Base-by-base conservation (phyloP, 257 asterid species). In the Petrea volubilis region DNA sequence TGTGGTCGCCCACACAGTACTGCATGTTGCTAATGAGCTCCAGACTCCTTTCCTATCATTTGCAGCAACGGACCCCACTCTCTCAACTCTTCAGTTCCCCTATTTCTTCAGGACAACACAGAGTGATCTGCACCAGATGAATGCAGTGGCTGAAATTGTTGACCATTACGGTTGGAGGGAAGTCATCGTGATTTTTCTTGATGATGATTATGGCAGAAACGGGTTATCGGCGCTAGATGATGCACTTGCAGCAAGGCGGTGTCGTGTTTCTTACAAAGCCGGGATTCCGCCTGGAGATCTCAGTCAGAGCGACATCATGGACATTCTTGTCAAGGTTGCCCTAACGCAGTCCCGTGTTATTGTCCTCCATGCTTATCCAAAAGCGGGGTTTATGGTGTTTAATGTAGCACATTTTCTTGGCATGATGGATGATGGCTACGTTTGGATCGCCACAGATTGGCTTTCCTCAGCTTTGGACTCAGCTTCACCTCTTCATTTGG, bases 41-140 rank as follows among this genome's bases (percentile, higher is more conserved):
- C 80, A 74, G 25, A 91, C 93, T 14, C 98, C 98, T 2, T 85
- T 92, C 25, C 28, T 92, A 46, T 90, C 98, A 1, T 90, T 82
- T 77, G 92, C 98, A 34, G 96, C 95, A 20, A 90, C 97, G 9
- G 98, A 92, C 78, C 98, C 97, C 11, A 90, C 98, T 51, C 87
- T 92, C 21, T 75, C 93, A 10, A 69, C 96, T 64, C 86, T 88
- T 29, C 96, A 90, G 50, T 92, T 86, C 64, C 97, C 98, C 21
- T 92, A 79, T 57, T 92, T 92, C 58, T 44, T 92, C 6, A 82
- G 98, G 75, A 83, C 90, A 36, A 84, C 98, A 50, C 97, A 87
- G 52, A 92, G 91, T 27, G 98, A 90, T 70, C 86, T 77, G 57
- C 74, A 81, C 81, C 97, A 92, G 78, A 92, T 92, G 97, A 71